Evolutionary conservation across 495 filamentous ascomycete species (phyloP), one percentile per base, ranked within the genome.

Genomic region (Parmelia sp.): DNA sequence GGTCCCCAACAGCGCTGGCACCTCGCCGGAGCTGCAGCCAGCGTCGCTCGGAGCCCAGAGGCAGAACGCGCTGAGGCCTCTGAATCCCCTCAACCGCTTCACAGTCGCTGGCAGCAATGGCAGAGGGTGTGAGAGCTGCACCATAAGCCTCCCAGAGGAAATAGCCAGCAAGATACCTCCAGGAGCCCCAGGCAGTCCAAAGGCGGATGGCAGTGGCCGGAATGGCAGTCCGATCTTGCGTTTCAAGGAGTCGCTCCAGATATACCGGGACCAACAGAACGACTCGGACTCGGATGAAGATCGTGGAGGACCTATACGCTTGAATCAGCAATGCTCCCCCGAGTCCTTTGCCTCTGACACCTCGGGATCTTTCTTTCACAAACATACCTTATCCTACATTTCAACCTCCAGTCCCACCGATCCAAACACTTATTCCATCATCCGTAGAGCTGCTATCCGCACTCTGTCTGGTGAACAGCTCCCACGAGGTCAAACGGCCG

Each of bases 401-500:
- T 92, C 92, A 2, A 90, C 89, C 3, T 87, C 90, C 67, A 89
- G 90, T 36, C 90, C 92, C 10, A 78, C 88, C 1, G 82, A 86
- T n/a, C 82, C 89, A 17, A 76, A 78, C 7, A 88, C 88, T n/a
- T 96, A 91, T 73, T 88, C 92, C 25, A 83, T 92, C 33, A 82
- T 96, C 37, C 89, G 93, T 56, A 86, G 89, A 57, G 90, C 90
- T 10, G 93, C 88, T 63, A 84, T 97, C 66, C 89, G 91, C 62
- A 92, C 92, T 0, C 80, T 96, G 25, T 93, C 89, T 45, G 88
- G 89, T 66, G 92, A 97, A 70, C 86, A 86, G 5, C 84, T 96
- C 1, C 92, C 93, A 6, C 88, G 87, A 21, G 84, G 87, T 60
- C 81, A 86, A 27, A 84, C 86, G 1, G 85, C 86, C 21, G 92